phyloP scores from a whole-genome alignment of 2,329 filamentous ascomycete genomes.

The Venturia oleaginea region DNA sequence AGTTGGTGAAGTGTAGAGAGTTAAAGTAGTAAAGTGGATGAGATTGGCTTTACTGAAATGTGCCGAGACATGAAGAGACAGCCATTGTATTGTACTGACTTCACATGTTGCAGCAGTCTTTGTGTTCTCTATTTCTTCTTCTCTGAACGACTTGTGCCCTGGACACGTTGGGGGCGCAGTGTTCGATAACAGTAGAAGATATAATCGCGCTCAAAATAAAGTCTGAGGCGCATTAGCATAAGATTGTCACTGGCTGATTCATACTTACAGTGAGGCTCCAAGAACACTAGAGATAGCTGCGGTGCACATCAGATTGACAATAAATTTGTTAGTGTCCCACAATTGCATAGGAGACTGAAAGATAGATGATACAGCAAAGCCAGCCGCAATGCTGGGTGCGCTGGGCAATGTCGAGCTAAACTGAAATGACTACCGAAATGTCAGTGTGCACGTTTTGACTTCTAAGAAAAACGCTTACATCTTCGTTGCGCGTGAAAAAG shows the following conservation, averaged over 20 bases:
- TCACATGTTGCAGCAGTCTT: not conserved
- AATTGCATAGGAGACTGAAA: conserved; percentile 21
- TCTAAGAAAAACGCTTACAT: conserved; percentile 16
- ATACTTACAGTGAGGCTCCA: conserved; percentile 29
- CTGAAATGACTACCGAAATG: conserved; percentile 19
- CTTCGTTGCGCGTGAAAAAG: conserved; percentile 48
- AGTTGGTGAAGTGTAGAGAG: not conserved
- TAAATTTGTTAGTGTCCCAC: conserved; percentile 28
- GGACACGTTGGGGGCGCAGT: not conserved
- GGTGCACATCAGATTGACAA: conserved; percentile 34
- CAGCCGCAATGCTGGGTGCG: conserved; percentile 26
- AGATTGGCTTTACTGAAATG: too few relatives aligned
- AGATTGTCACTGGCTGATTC: not conserved
- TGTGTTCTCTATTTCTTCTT: not conserved
- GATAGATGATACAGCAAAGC: conserved; percentile 28
- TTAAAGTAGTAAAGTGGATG: not conserved
- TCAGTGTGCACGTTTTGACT: not conserved
- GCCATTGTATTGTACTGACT: not conserved
- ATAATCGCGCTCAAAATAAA: conserved; percentile 26
- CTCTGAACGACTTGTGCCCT: too few relatives aligned
- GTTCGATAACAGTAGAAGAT: conserved; percentile 24
- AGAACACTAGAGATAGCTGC: conserved; percentile 29
- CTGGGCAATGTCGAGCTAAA: conserved; percentile 23
- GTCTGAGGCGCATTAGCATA: conserved; percentile 6
- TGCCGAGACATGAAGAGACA: too few relatives aligned